Conservation (phyloP, 2,329 filamentous ascomycete species). For the Niveomyces coronatus region DNA sequence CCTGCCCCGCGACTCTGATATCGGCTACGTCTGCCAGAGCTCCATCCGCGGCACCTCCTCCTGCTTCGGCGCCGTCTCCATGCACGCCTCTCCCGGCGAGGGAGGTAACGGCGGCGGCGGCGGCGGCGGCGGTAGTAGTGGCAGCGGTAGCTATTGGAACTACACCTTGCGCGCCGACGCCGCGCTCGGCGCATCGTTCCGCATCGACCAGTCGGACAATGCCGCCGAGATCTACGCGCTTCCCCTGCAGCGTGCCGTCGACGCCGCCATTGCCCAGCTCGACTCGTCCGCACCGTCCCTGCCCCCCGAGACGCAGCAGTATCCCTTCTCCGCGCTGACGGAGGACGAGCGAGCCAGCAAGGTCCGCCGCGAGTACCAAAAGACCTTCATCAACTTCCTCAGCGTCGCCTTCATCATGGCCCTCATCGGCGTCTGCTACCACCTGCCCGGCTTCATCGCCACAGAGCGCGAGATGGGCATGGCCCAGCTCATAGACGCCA, state of each 20-base stretch:
- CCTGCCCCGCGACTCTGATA: constrained; percentile 16
- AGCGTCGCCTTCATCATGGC: constrained; percentile 59
- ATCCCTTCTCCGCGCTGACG: constrained; percentile 22
- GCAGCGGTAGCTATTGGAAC: constrained; percentile 47
- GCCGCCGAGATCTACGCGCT: constrained; percentile 56
- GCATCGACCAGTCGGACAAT: constrained; percentile 45
- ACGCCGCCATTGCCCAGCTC: constrained; percentile 42
- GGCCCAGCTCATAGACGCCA: constrained; percentile 64
- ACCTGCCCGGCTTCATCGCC: constrained; percentile 60
- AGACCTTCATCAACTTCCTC: constrained; percentile 52
- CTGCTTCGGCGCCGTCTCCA: constrained; percentile 64
- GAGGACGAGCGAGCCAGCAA: constrained; percentile 43
- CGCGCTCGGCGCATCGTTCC: constrained; percentile 43
- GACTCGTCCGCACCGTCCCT: constrained; percentile 10
- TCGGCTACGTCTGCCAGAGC: constrained; percentile 42
- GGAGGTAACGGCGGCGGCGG: too few relatives aligned
- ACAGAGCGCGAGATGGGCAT: constrained; percentile 61
- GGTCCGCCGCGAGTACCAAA: constrained; percentile 51
- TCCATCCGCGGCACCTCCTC: constrained; percentile 53
- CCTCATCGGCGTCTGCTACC: constrained; percentile 60
- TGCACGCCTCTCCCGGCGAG: constrained; percentile 58
- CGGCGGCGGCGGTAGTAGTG: too few relatives aligned
- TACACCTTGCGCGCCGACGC: constrained; percentile 60
- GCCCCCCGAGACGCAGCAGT: constrained; percentile 22
- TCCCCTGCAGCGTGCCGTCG: constrained; percentile 59